Base-by-base conservation (phyloP, 768 basidiomycete species). In the Rhodotorula sphaerocarpa region DNA sequence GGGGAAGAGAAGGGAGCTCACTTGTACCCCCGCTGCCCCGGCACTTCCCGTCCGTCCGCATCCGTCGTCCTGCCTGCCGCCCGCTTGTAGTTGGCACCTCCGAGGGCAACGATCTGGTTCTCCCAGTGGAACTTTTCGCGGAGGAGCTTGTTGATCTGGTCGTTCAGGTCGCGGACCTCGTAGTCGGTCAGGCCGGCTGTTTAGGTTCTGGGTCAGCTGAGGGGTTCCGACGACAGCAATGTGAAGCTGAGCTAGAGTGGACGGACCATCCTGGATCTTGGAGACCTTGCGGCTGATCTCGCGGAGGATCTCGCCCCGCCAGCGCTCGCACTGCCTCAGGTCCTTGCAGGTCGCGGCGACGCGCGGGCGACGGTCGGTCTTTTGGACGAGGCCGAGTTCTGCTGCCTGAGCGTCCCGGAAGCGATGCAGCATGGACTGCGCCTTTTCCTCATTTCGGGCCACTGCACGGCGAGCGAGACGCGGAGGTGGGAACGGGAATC, bases 401-500 rank as follows among this genome's bases (percentile, higher is more conserved):
- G 87, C 87, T 0, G 90, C 91, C 74, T 99, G 93, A 48, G 89
- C 88, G 77, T 97, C 91, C 57, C 93, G 86, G 77, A 99, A 96
- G 61, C 90, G 88, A 74, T 90, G 89, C 34, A 90, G 80, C 87
- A 89, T 90, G 23, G 87, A 89, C 76, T 93, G 91, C 2, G 91
- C 89, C 75, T 96, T 99, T 77, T 96, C 93, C 75, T 91, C 88
- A 86, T 97, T 96, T 76, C 92, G 86, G 65, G 92, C 91, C 91
- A 67, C 50, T 45, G 47, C n/a, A 18, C 10, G 20, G 23, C 6
- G 25, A 25, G 51, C 7, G 7, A 7, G 39, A 23, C 25, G 25
- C 14, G 20, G 41, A 5, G 16, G 12, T 5, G 23, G 11, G 20
- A 27, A 18, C 21, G 30, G 42, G 23, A 21, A 39, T 9, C 9